These are phyloP conservation scores for Rusavskia elegans DNA, from an alignment of 495 filamentous ascomycete genomes.

Conservation along the genomic window DNA sequence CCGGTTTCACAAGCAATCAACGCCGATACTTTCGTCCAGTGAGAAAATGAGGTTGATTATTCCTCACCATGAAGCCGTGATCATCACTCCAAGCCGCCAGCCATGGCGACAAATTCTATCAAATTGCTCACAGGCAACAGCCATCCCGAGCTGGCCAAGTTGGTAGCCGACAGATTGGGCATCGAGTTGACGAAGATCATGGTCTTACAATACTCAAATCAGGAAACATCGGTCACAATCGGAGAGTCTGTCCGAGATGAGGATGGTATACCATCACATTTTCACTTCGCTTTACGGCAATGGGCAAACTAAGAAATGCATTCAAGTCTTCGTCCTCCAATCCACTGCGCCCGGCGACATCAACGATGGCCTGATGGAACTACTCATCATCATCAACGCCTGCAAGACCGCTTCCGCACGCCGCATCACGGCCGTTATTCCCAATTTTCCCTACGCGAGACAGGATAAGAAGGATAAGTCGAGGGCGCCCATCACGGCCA, in stretches of 20 bases:
- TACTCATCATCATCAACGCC: slow-evolving; percentile 97
- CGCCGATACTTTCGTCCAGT: neutral
- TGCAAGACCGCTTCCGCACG: slow-evolving; percentile 93
- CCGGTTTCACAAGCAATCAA: too few relatives aligned
- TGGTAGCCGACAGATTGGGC: slow-evolving; percentile 82
- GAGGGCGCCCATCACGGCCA: slow-evolving; percentile 62
- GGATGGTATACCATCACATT: slow-evolving; percentile 44
- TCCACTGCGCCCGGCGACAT: slow-evolving; percentile 91
- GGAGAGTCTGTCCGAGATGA: slow-evolving; percentile 94
- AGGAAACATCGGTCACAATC: slow-evolving; percentile 92
- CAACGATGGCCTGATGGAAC: slow-evolving; percentile 97
- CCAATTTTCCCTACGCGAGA: slow-evolving; percentile 84
- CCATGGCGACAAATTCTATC: slow-evolving; percentile 76
- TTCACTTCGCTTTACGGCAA: neutral
- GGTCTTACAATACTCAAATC: slow-evolving; percentile 92
- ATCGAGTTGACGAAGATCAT: slow-evolving; percentile 89
- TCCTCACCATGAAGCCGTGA: neutral
- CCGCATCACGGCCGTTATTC: slow-evolving; percentile 81
- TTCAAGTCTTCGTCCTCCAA: slow-evolving; percentile 81
- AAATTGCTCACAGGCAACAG: slow-evolving; percentile 93
- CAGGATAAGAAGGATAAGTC: slow-evolving; percentile 99
- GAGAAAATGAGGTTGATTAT: neutral
- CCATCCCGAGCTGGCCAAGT: slow-evolving; percentile 77
- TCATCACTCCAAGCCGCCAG: neutral
- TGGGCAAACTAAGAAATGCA: slow-evolving; percentile 8